These are phyloP conservation scores for Candida parachauliodes DNA, from an alignment of 805 yeast genomes.

Conservation along the genomic window DNA sequence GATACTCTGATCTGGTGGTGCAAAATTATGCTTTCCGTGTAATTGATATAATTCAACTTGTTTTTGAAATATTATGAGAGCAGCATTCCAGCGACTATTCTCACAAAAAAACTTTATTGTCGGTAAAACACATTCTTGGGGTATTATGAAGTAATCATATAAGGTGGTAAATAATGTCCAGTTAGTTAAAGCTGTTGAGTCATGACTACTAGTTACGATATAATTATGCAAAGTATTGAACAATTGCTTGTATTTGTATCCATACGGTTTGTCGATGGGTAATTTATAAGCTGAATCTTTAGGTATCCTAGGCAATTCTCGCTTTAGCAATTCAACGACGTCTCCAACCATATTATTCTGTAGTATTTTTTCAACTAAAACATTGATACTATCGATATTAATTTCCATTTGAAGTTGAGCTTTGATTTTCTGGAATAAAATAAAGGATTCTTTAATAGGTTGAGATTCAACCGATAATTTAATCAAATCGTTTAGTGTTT, in stretches of 20 bases:
- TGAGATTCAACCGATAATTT: slow-evolving; percentile 26
- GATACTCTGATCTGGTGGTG: slow-evolving; percentile 44
- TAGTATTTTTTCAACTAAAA: slow-evolving; percentile 26
- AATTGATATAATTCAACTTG: slow-evolving; percentile 40
- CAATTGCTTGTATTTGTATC: slow-evolving; percentile 22
- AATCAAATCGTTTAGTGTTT: slow-evolving; percentile 44
- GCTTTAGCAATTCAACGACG: slow-evolving; percentile 35
- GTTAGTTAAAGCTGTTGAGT: slow-evolving; percentile 41
- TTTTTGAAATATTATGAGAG: slow-evolving; percentile 57
- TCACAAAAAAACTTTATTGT: slow-evolving; percentile 55
- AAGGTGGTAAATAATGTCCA: slow-evolving; percentile 58
- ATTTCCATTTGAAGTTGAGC: slow-evolving; percentile 31
- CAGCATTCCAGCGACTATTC: slow-evolving; percentile 54
- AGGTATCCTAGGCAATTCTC: slow-evolving; percentile 36
- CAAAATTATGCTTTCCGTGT: slow-evolving; percentile 31
- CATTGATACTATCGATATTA: slow-evolving; percentile 26
- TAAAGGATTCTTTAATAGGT: slow-evolving; percentile 23
- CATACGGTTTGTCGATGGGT: slow-evolving; percentile 22
- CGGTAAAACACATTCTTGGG: slow-evolving; percentile 57
- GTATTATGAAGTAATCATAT: slow-evolving; percentile 52
- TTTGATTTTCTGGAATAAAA: slow-evolving; percentile 30
- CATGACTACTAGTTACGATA: slow-evolving; percentile 26
- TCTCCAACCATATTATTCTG: slow-evolving; percentile 37
- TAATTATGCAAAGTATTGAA: slow-evolving; percentile 28
- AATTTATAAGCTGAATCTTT: slow-evolving; percentile 25